Conservation (phyloP, 495 filamentous ascomycete species). For the Daldinia bambusicola region DNA sequence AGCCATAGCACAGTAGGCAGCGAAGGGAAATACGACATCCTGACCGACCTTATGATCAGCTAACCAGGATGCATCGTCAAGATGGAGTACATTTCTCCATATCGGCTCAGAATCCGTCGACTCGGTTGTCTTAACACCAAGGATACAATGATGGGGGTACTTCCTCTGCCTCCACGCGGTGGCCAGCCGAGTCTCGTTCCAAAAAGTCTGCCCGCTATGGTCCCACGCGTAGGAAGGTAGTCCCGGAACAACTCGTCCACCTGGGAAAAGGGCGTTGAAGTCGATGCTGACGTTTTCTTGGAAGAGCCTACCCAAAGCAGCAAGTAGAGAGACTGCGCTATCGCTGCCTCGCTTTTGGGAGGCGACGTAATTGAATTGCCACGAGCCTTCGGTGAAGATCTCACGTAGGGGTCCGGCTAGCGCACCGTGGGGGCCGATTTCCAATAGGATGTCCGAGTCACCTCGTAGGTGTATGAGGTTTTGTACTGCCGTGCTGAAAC, state of each 20-base stretch:
- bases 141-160: constrained; percentile 56
- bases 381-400: not conserved
- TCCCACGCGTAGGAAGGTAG: constrained; percentile 59
- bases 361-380: not conserved
- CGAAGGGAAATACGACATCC: constrained; percentile 57
- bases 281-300: constrained; percentile 38
- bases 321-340: not conserved
- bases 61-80: constrained; percentile 59
- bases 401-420: not conserved
- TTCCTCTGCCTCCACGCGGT: constrained; percentile 54
- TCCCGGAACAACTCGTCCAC: constrained; percentile 48
- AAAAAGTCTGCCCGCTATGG: constrained; percentile 45
- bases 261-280: constrained; percentile 36
- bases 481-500: constrained; percentile 49
- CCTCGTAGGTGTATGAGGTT: constrained; percentile 35
- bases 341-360: not conserved
- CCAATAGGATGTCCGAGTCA: constrained; percentile 50
- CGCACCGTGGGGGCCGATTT: constrained; percentile 1
- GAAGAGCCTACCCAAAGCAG: not conserved
- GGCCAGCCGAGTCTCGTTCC: constrained; percentile 57
- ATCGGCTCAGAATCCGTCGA: constrained; percentile 50
- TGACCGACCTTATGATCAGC: constrained; percentile 55
- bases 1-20: constrained; percentile 59
- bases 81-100: constrained; percentile 58
- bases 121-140: constrained; percentile 54